These are phyloP conservation scores for Globisporangium recalcitrans DNA, from an alignment of 352 stramenopile species.

Conservation along the genomic window DNA sequence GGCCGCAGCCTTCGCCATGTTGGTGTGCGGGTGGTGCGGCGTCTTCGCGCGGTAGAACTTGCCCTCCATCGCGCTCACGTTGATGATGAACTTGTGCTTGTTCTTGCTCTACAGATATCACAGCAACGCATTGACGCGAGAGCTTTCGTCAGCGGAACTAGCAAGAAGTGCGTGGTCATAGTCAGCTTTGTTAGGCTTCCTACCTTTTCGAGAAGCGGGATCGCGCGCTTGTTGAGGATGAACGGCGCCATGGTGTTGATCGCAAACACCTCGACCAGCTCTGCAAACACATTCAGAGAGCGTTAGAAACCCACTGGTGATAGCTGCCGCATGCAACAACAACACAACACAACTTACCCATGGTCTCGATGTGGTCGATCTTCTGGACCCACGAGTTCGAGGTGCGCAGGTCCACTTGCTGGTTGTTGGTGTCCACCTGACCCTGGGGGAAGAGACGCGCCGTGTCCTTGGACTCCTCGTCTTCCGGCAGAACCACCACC, in stretches of 20 bases:
- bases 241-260: conserved; percentile 94
- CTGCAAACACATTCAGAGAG: too few relatives aligned
- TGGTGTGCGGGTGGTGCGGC: conserved; percentile 92
- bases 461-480: conserved; percentile 60
- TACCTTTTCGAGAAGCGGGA: conserved; percentile 60
- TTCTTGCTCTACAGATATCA: conserved; percentile 42
- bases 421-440: conserved; percentile 88
- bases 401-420: conserved; percentile 91
- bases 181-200: background rate
- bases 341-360: too few relatives aligned
- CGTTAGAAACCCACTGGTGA: too few relatives aligned
- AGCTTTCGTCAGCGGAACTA: background rate
- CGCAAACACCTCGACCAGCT: conserved; percentile 79
- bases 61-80: conserved; percentile 95
- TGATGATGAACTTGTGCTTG: conserved; percentile 82
- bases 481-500: conserved; percentile 83
- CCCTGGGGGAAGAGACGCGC: conserved; percentile 53
- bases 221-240: conserved; percentile 88
- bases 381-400: conserved; percentile 90
- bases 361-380: conserved; percentile 69
- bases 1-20: conserved; percentile 95
- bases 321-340: too few relatives aligned
- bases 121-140: background rate
- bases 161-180: too few relatives aligned
- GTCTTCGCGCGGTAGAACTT: conserved; percentile 96